A percentile compares a stretch with the other conserved stretches of the same genome.
Conservation (phyloP, 1,284 basidiomycete genomes). For the Leccinum subspadiceum region DNA sequence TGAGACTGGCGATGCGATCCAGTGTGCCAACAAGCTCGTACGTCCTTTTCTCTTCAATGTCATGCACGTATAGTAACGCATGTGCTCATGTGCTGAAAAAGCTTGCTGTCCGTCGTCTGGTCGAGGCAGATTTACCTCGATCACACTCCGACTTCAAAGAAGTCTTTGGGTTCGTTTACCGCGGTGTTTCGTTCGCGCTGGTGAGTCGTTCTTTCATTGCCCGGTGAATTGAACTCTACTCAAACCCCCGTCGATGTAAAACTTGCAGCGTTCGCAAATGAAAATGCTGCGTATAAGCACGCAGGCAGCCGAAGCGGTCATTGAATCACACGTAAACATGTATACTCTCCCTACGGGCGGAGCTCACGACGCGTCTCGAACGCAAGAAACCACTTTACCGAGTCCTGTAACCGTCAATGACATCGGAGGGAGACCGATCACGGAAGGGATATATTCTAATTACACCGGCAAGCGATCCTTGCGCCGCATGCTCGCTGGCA, state of each 20-base stretch:
- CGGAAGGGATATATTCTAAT: background rate
- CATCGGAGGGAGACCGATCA: slow-evolving; percentile 5
- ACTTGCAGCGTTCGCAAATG: slow-evolving; percentile 39
- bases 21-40: slow-evolving; percentile 44
- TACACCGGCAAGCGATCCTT: background rate
- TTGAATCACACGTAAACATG: slow-evolving; percentile 37
- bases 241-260: background rate
- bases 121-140: slow-evolving; percentile 47
- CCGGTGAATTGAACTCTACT: background rate
- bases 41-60: slow-evolving; percentile 13
- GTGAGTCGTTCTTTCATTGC: slow-evolving; percentile 34
- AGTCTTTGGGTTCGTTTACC: slow-evolving; percentile 49
- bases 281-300: slow-evolving; percentile 31
- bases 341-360: background rate
- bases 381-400: background rate
- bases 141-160: slow-evolving; percentile 51
- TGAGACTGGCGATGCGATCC: slow-evolving; percentile 27
- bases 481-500: slow-evolving; percentile 6
- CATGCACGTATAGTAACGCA: background rate
- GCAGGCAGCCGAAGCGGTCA: slow-evolving; percentile 36
- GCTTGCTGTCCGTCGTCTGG: slow-evolving; percentile 38
- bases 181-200: slow-evolving; percentile 55
- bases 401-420: slow-evolving; percentile 8
- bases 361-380: background rate
- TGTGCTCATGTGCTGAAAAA: slow-evolving; percentile 43